phyloP scores from a whole-genome alignment of 2,329 filamentous ascomycete genomes.

The Dactylellina cionopaga region DNA sequence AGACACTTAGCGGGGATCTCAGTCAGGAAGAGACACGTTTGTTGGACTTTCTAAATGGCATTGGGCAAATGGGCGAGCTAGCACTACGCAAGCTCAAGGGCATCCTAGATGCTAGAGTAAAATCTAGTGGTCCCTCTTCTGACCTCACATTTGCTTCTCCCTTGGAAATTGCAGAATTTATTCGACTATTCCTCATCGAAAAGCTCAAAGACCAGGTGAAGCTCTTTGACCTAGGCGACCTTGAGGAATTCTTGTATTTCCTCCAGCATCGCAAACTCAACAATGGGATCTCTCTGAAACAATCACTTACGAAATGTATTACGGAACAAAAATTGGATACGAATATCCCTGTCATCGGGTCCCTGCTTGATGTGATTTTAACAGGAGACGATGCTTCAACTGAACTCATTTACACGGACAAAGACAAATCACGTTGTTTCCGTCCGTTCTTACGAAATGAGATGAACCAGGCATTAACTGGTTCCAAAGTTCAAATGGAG shows the following conservation, averaged over 20 bases:
- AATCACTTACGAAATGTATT: too few relatives aligned
- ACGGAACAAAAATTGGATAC: too few relatives aligned
- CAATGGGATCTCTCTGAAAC: neutral
- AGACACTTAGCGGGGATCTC: neutral
- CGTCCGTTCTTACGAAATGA: too few relatives aligned
- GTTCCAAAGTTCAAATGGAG: too few relatives aligned
- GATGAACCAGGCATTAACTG: too few relatives aligned
- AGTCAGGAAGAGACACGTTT: neutral
- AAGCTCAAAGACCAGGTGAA: neutral
- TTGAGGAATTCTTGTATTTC: conserved; percentile 1
- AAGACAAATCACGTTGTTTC: too few relatives aligned
- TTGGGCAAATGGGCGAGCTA: conserved; percentile 2
- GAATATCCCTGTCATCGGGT: too few relatives aligned
- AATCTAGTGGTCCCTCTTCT: neutral
- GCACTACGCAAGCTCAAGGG: neutral
- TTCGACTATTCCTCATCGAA: neutral
- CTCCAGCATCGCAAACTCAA: neutral
- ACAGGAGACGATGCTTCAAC: too few relatives aligned
- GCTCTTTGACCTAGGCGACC: neutral
- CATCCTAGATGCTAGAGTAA: neutral
- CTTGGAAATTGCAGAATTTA: neutral
- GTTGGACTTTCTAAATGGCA: neutral
- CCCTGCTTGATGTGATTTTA: too few relatives aligned
- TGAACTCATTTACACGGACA: too few relatives aligned
- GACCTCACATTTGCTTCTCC: neutral